Evolutionary conservation across 306 rosid genomes (phyloP), one percentile per base, ranked within the genome.

Genomic region (Quercus cerris): DNA sequence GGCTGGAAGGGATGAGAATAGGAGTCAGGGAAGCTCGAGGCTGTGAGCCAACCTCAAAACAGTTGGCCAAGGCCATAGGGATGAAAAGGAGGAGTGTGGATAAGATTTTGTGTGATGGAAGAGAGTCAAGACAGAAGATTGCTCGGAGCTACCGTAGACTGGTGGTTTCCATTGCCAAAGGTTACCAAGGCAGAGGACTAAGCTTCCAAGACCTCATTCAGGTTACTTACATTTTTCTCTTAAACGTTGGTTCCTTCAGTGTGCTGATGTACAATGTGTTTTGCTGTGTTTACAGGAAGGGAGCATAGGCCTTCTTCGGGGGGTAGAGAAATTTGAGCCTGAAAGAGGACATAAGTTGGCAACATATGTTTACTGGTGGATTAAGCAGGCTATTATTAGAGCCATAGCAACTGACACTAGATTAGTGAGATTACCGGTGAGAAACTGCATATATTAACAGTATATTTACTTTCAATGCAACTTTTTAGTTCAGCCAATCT

Each of bases 361-460:
- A 61, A 92, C 97, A n/a, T 92, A 92, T 83, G 93, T 84, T 27
- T 92, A 94, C 85, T 92, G 94, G 96, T 94, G 96, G 97, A 92
- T 94, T 67, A 89, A 81, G 78, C 97, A 94, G 89, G 94, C 97
- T 57, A 89, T 92, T 11, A 82, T 90, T 54, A 89, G 81, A 85
- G 93, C 97, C 59, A 80, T 94, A 81, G 91, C 88, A 8, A 94
- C 33, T 22, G 89, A 92, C 69, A 90, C 97, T 17, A 88, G 93
- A 85, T 71, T 89, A 56, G 77, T 94, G 67, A 81, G 97, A 88
- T 77, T 94, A 84, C 96, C 98, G 87, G 97, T 94, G 77, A 90
- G 93, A 14, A 77, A 74, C 80, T 79, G 33, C 59, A 66, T 79
- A 41, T 73, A 61, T 85, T 49, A 49, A 57, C 76, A 49, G 8